Base-by-base conservation (phyloP, 208 protist genomes). In the Wallacemonas sp. region DNA sequence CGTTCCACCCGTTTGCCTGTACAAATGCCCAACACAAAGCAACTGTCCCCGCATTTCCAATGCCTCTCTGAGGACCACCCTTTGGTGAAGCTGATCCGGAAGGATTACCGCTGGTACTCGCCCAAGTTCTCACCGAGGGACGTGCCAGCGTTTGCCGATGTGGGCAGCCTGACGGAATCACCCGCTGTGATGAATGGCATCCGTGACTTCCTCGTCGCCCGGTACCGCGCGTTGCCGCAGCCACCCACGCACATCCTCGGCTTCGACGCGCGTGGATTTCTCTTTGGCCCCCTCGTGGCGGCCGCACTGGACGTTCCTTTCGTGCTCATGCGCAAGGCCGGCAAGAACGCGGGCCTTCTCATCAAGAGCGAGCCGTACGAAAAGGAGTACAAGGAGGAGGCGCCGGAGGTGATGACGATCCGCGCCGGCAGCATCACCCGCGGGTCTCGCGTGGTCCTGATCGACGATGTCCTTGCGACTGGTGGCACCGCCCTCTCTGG, bases 391-490 rank as follows among this genome's bases (percentile, higher is more conserved):
- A 83, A 82, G 61, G 90, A 96, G 55, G 81, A 78, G 1, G 74
- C 72, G 1, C 77, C 80, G 0, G 91, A 97, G 45, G 76, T 82
- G 52, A 95, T 97, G 89, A 92, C 83, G 11, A 80, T 97, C 45
- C 88, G 93, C 45, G 46, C 68, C 45, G 93, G 87, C 23, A 92
- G 85, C 65, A 84, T 97, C 57, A 23, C 36, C 46, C 72, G 79
- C 46, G 80, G 70, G 16, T 83, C 87, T 11, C 86, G 93, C 36
- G 91, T 96, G 31, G 82, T 97, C 38, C 79, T 97, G 11, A 89
- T 97, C 61, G 93, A 97, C 74, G 93, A 97, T 72, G 88, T 97
- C 1, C 68, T 97, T 29, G 93, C 93, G 25, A 97, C 93, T 2
- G 93, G 93, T 29, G 93, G 93, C 16, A 97, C 92, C 7, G 86